phyloP scores from a whole-genome alignment of 2,329 filamentous ascomycete species.

The Hymenoscyphus salicellus region DNA sequence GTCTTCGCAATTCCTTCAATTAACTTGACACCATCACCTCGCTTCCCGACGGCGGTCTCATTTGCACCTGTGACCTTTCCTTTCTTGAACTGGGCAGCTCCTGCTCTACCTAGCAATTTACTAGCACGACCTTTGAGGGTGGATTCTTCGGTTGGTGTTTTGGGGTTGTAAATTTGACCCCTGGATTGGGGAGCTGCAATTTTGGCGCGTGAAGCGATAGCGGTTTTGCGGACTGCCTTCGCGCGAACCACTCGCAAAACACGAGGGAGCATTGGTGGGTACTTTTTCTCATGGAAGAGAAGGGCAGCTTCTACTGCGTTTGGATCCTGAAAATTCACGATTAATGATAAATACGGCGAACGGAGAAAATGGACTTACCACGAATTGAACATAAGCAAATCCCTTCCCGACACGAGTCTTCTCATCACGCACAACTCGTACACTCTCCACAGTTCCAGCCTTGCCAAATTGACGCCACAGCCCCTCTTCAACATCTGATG shows the following conservation, averaged over 20 bases:
- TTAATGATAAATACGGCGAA: conserved; percentile 20
- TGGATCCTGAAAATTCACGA: conserved; percentile 53
- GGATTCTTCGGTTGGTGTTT: conserved; percentile 66
- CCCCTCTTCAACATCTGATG: conserved; percentile 88
- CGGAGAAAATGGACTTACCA: conserved; percentile 45
- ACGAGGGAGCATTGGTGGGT: conserved; percentile 89
- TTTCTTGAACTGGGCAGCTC: conserved; percentile 45
- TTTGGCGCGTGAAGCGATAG: conserved; percentile 27
- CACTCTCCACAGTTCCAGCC: conserved; percentile 83
- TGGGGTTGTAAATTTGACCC: conserved; percentile 58
- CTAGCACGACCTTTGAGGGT: conserved; percentile 70
- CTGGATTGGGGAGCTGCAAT: conserved; percentile 36
- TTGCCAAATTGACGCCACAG: conserved; percentile 78
- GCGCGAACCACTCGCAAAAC: conserved; percentile 82
- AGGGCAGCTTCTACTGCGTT: conserved; percentile 91
- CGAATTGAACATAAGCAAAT: conserved; percentile 96
- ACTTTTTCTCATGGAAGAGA: conserved; percentile 84
- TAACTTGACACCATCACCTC: conserved; percentile 17
- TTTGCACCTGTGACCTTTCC: conserved; percentile 32
- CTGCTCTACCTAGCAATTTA: conserved; percentile 70
- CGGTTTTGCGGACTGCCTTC: conserved; percentile 41
- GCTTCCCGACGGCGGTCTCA: conserved; percentile 26
- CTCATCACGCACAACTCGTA: conserved; percentile 85
- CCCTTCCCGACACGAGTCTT: conserved; percentile 93
- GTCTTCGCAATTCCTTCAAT: conserved; percentile 45